phyloP scores from a whole-genome alignment of 2,329 filamentous ascomycete species.

The Colletotrichum scovillei region DNA sequence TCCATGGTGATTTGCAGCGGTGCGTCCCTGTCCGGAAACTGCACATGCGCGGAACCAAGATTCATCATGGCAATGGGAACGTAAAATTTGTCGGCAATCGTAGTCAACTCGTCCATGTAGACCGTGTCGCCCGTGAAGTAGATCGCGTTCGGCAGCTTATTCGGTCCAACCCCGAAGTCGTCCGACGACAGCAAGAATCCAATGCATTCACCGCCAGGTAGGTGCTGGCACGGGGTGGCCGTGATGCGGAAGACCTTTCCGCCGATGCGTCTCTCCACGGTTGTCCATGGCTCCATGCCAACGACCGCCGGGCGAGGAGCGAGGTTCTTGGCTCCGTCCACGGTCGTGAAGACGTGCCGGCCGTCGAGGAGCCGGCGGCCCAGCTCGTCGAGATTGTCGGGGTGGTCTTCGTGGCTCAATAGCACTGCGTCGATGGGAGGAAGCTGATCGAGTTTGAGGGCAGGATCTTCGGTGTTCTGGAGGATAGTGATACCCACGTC shows the following conservation, averaged over 20 bases:
- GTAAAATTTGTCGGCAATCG: conserved; percentile 49
- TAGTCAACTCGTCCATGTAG: conserved; percentile 52
- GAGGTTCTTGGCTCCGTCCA: conserved; percentile 56
- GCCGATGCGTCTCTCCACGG: conserved; percentile 35
- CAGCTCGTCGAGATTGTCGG: conserved; percentile 59
- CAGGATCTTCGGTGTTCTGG: conserved; percentile 46
- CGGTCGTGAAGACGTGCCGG: conserved; percentile 57
- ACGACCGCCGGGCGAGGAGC: conserved; percentile 53
- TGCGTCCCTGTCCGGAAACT: too few species aligned
- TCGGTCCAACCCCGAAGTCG: conserved; percentile 48
- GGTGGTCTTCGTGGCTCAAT: conserved; percentile 62
- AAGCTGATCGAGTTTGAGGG: conserved; percentile 49
- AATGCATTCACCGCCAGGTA: conserved; percentile 56
- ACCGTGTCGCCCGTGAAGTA: conserved; percentile 63
- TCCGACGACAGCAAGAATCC: conserved; percentile 54
- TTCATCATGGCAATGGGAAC: conserved; percentile 44
- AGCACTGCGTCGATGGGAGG: conserved; percentile 60
- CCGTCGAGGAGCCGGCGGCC: conserved; percentile 58
- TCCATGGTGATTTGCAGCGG: conserved; percentile 51
- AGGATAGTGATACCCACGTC: conserved; percentile 36
- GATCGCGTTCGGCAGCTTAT: conserved; percentile 55
- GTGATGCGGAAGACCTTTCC: conserved; percentile 51
- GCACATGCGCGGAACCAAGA: too few species aligned
- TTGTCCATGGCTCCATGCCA: conserved; percentile 55
- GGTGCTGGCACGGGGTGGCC: conserved; percentile 55